These are phyloP conservation scores for Globisporangium apiculatum DNA, from an alignment of 352 stramenopile genomes.

Conservation along the genomic window DNA sequence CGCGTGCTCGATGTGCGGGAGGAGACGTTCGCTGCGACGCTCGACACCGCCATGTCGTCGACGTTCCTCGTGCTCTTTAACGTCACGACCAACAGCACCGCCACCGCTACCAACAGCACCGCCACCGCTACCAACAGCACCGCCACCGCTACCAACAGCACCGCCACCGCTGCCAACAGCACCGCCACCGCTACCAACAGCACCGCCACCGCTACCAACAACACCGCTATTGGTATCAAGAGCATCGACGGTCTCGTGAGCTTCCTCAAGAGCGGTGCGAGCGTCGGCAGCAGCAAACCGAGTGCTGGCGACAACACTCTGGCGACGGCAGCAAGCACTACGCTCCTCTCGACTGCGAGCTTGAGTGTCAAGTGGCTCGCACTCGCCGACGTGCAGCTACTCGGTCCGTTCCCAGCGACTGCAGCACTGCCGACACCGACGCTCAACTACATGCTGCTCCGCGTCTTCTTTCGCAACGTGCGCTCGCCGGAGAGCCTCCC, in stretches of 20 bases:
- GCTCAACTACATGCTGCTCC: constrained; percentile 26
- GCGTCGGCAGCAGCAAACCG: background rate
- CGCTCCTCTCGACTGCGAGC: constrained; percentile 1
- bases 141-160: no score
- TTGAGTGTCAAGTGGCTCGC: constrained; percentile 11
- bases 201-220: no score
- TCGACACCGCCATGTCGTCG: constrained; percentile 12
- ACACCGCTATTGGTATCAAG: no score
- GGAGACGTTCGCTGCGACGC: constrained; percentile 6
- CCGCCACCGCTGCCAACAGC: no score
- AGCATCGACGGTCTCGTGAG: constrained; percentile 11
- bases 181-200: no score
- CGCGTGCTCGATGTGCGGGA: constrained; percentile 20
- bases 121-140: no score
- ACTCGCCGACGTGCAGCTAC: constrained; percentile 13
- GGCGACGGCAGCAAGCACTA: no score
- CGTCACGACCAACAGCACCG: constrained; percentile 4
- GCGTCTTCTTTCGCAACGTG: constrained; percentile 38
- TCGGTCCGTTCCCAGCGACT: constrained; percentile 16
- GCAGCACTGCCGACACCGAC: constrained; percentile 4
- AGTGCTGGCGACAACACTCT: background rate
- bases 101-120: no score
- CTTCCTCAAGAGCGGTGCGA: constrained; percentile 17
- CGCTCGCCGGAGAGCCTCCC: constrained; percentile 23
- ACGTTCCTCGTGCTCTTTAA: constrained; percentile 23